A percentile compares a stretch with the other conserved stretches of the same genome.
These are phyloP conservation scores for Rubia peregrina DNA, from an alignment of 305 asterid species.

Conservation along the genomic window DNA sequence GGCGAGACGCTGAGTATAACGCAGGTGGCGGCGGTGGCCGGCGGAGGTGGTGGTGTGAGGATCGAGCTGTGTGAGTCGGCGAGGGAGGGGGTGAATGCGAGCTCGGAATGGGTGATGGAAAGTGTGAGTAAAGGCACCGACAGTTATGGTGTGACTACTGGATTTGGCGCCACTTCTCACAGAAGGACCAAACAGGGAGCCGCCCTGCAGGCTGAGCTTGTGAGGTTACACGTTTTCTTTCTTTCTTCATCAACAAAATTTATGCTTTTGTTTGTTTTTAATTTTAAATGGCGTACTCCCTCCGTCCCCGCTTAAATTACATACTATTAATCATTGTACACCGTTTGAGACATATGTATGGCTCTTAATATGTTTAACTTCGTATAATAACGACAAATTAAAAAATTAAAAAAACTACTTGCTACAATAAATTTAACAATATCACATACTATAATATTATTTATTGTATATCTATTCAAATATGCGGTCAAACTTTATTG, in stretches of 20 bases:
- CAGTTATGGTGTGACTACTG: constrained; percentile 87
- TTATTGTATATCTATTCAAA: too few relatives aligned
- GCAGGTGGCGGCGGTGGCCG: constrained; percentile 78
- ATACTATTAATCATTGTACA: too few relatives aligned
- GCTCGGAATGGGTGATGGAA: constrained; percentile 95
- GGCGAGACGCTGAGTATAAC: constrained; percentile 60
- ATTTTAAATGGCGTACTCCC: too few relatives aligned
- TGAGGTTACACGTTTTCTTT: constrained; percentile 37
- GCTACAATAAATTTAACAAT: too few relatives aligned
- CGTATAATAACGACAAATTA: too few relatives aligned
- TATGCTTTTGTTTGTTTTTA: too few relatives aligned
- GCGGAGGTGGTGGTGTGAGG: constrained; percentile 12
- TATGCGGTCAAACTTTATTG: too few relatives aligned
- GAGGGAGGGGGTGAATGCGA: constrained; percentile 70
- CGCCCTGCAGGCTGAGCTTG: constrained; percentile 83
- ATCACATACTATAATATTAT: too few relatives aligned
- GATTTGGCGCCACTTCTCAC: constrained; percentile 89
- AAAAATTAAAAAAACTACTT: too few relatives aligned
- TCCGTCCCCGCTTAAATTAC: too few relatives aligned
- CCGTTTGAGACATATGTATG: too few relatives aligned
- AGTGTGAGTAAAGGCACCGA: constrained; percentile 82
- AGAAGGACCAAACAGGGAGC: constrained; percentile 76
- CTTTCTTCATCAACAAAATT: not conserved
- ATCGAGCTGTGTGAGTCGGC: constrained; percentile 78
- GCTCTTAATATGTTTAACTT: too few relatives aligned